Conservation (phyloP, 2,329 filamentous ascomycete species). For the Mycogone perniciosa region DNA sequence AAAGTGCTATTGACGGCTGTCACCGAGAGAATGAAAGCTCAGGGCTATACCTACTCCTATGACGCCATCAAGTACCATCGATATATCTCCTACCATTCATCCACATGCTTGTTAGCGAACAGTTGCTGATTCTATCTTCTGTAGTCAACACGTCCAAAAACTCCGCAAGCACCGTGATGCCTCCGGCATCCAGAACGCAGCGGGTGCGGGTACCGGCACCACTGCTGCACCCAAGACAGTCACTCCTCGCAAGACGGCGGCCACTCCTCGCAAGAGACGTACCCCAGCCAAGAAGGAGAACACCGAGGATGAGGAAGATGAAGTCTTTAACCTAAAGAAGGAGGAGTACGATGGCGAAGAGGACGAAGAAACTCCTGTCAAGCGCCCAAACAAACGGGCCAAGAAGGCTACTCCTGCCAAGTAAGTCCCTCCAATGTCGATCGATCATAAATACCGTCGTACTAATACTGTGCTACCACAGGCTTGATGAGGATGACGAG, state of each 20-base stretch:
- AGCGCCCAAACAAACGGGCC: constrained; percentile 5
- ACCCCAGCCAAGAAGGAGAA: constrained; percentile 20
- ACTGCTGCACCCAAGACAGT: constrained; percentile 12
- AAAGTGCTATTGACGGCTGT: constrained; percentile 28
- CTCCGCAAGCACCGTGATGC: constrained; percentile 33
- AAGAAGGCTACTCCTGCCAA: constrained; percentile 18
- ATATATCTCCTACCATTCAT: constrained; percentile 1
- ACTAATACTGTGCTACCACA: too few relatives aligned
- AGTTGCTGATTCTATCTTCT: constrained; percentile 14
- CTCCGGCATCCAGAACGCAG: constrained; percentile 17
- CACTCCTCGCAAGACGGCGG: constrained; percentile 21
- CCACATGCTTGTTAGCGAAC: constrained; percentile 14
- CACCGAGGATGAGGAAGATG: constrained; percentile 20
- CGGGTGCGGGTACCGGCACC: constrained; percentile 8
- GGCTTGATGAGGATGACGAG: background rate
- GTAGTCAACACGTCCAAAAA: constrained; percentile 42
- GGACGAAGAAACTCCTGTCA: background rate
- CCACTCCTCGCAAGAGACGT: constrained; percentile 24
- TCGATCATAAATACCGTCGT: too few relatives aligned
- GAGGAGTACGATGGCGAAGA: constrained; percentile 17
- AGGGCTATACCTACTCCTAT: constrained; percentile 34
- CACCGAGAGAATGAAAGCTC: constrained; percentile 24
- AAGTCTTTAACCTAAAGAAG: constrained; percentile 20
- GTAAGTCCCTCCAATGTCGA: background rate
- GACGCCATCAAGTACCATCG: constrained; percentile 34